Evolutionary conservation across 805 yeast genomes (phyloP), one percentile per base, ranked within the genome.

Genomic region (Wickerhamiella qilinensis): DNA sequence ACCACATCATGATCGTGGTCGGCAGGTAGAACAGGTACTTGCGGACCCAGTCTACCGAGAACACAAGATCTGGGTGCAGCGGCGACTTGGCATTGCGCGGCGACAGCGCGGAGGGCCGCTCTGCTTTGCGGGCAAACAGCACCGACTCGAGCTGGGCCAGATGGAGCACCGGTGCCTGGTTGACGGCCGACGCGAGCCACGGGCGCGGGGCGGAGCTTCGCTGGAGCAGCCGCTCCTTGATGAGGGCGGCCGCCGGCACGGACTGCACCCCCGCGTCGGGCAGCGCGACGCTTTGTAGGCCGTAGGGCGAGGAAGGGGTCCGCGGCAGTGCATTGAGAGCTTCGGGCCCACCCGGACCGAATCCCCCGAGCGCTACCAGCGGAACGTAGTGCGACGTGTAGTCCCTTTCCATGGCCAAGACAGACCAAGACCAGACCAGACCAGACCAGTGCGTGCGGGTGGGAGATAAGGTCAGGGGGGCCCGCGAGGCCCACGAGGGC

Each of bases 1-100:
- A 30, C 33, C 33, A 62, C 2, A 67, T 50, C 2, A 75, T 54
- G 31, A 65, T 62, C 0, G 68, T 64, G 1, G 67, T 46, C 0
- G 82, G 81, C n/a, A 60, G 31, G 3, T 56, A 39, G n/a, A 62
- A 57, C 20, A 58, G 55, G 47, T 74, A 71, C 47, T 72, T 74
- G 27, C 63, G 60, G 12, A 73, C 42, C 83, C 82, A 76, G 20
- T 67, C 57, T 1, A 51, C 45, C 2, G 68, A 59, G 22, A 71
- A 48, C 1, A 71, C 45, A 0, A 66, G 64, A 27, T 62, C 56
- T 1, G 71, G 68, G 43, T 52, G 63, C 22, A 64, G 40, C 1
- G 52, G 47, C 1, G 69, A 59, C 3, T 56, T 55, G n/a, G 58
- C 57, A 36, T 64, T 60, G 35, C 62, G 56, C 2, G 77, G 75